Evolutionary conservation across 768 basidiomycete genomes (phyloP), one percentile per base, ranked within the genome.

Genomic region (Lyophyllum shimeji): DNA sequence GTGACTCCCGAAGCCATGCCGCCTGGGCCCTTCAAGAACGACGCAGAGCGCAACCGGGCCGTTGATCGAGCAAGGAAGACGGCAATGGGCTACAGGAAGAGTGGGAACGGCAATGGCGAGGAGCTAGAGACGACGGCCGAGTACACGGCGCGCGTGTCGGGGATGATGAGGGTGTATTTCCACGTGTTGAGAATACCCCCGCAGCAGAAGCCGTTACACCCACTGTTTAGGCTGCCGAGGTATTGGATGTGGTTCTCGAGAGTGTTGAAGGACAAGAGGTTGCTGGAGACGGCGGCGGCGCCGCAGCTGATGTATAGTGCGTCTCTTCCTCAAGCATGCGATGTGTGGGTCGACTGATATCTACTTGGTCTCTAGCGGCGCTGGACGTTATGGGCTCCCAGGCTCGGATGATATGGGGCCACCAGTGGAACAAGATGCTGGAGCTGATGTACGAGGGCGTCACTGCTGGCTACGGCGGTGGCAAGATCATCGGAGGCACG

Each of bases 151-250:
- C 84, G 95, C 21, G 74, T 95, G 46, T 74, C 83, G 27, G 93
- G 93, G 8, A 80, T 93, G 29, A 82, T 95, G 82, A 82, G 95
- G 27, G 84, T 98, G 21, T 98, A 96, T 73, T 92, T 93, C 67
- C 77, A 84, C 18, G 81, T 95, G 46, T 67, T 94, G 59, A 74
- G 73, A 62, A 72, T 78, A 20, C 61, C 64, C 2, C 75, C 77
- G n/a, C 60, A 51, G 39, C 63, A 69, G 40, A 65, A 70, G 47
- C 81, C 80, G 13, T 59, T 88, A 55, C 70, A 83, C 52, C 65
- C 64, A 23, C 73, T 82, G 71, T 90, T 86, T 67, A 83, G 83
- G 63, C 64, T 82, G 27, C 80, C 87, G 1, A 75, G 85, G 51
- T 82, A 78, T 59, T 94, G 91, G 91, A 74, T 75, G 8, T 92